Evolutionary conservation across 768 basidiomycete genomes (phyloP).

Genomic region (Boletus fagicola): DNA sequence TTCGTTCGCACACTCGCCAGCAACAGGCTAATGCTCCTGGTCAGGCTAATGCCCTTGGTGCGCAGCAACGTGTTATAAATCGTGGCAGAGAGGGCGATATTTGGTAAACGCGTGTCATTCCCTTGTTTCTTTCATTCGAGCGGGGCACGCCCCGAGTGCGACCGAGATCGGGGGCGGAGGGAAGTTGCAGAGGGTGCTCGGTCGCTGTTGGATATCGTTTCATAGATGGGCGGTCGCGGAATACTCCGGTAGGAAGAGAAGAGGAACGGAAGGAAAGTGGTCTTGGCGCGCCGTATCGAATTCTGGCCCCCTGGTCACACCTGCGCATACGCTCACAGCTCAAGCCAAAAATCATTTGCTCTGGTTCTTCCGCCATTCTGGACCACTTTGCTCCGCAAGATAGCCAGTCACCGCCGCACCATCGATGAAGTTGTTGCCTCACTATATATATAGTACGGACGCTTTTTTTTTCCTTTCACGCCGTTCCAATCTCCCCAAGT

Average conservation of each 20-base stretch:
- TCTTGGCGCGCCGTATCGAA: conserved; percentile 27
- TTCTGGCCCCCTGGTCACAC: conserved; percentile 1
- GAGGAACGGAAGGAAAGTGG: conserved; percentile 21
- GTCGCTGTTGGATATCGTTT: conserved; percentile 35
- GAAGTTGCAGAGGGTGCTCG: conserved; percentile 35
- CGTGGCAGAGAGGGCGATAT: conserved; percentile 45
- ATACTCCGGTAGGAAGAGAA: conserved; percentile 18
- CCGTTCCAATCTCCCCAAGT: conserved; percentile 15
- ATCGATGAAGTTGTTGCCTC: conserved; percentile 39
- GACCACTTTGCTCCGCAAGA: conserved; percentile 21
- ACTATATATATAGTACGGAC: conserved; percentile 61
- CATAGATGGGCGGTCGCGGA: conserved; percentile 35
- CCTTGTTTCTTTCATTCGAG: conserved; percentile 34
- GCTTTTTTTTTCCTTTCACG: conserved; percentile 64
- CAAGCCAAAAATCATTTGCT: conserved; percentile 16
- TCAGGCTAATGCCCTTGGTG: conserved; percentile 51
- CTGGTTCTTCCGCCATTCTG: conserved; percentile 17
- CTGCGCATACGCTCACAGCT: conserved; percentile 15
- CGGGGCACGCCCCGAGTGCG: conserved; percentile 44
- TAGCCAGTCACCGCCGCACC: conserved; percentile 21
- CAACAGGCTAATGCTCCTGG: conserved; percentile 57
- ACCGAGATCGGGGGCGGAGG: conserved; percentile 43
- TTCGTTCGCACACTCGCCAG: conserved; percentile 84
- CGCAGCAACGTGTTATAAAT: conserved; percentile 42
- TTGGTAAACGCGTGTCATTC: conserved; percentile 39